Base-by-base conservation (phyloP, 805 yeast genomes). In the Myxozyma udenii region DNA sequence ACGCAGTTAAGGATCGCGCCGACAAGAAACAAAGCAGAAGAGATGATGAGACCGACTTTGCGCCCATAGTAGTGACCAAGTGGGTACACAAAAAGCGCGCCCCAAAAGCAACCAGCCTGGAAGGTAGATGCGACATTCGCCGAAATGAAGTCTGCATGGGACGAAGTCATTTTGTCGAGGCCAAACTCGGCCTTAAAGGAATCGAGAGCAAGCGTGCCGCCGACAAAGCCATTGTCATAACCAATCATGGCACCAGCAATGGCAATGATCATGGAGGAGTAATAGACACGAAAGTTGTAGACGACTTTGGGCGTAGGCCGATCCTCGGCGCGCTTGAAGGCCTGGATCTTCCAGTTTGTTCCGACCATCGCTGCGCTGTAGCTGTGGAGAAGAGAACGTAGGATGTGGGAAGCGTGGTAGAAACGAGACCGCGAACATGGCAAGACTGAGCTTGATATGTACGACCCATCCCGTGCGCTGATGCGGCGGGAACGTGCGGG, bases 41-140 rank as follows among this genome's bases (percentile, higher is more conserved):
- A 22, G 18, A 40, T 21, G 30, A 48, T 44, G 12, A 52, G 40
- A 2, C 52, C 50, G 42, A 74, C 67, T 52, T 85, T 79, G 61
- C 96, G 75, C 1, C 96, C 96, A 58, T 75, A 74, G 11, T 76
- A 75, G 67, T 88, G 96, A 2, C 91, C 81, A 3, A 84, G 64
- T 11, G 77, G 61, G 1, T 87, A 84, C 2, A 85, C 81, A 7
- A 50, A 37, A 9, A 50, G 22, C 1, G 50, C 41, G n/a, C 54
- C 54, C 44, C 47, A 50, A 43, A 45, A 45, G 41, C 47, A 41
- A 16, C 53, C 53, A 4, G 48, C 53, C 25, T 44, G 49, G 46
- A 88, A 71, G n/a, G 84, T 79, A 0, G 93, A 85, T 0, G 91
- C 88, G 40, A 85, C 75, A 21, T 51, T 51, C 12, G 55, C 55